Conservation (phyloP, 139 green algal genomes). For the Chlamydomonas urium region DNA sequence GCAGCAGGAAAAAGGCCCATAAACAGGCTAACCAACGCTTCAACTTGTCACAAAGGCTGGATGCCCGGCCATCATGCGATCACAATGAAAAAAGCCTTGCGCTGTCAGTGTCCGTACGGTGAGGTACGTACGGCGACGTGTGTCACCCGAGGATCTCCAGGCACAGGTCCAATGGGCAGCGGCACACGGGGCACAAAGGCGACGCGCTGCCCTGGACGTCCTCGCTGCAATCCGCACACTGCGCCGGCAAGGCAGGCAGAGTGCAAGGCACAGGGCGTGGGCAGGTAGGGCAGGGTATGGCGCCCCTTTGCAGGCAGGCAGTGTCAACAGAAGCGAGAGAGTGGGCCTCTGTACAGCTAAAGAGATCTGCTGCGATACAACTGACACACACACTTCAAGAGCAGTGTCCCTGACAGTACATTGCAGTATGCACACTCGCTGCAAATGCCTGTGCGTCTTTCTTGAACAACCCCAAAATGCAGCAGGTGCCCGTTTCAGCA, state of each 20-base stretch:
- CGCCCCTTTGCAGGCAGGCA: neutral
- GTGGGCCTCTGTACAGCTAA: neutral
- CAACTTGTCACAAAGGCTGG: too few relatives aligned
- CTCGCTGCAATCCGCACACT: conserved; percentile 7
- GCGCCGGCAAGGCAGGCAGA: too few relatives aligned
- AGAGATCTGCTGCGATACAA: neutral
- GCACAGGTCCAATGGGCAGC: conserved; percentile 3
- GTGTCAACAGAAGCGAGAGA: neutral
- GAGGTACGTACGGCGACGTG: too few relatives aligned
- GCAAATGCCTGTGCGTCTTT: neutral
- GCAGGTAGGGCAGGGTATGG: neutral
- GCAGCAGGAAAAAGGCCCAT: too few relatives aligned
- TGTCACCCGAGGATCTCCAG: conserved; percentile 5
- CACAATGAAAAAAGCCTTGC: too few relatives aligned
- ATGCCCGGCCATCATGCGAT: too few relatives aligned
- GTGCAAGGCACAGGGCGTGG: neutral
- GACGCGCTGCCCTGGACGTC: neutral
- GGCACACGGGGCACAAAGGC: conserved; percentile 3
- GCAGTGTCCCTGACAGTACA: neutral
- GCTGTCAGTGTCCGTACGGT: too few relatives aligned
- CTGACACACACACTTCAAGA: neutral
- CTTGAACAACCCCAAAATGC: neutral
- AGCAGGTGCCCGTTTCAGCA: neutral
- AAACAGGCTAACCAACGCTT: too few relatives aligned
- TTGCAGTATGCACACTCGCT: too few relatives aligned